A percentile compares a stretch with the other conserved stretches of the same genome.
Conservation (phyloP, 1,284 basidiomycete genomes). For the Fomes fomentarius region DNA sequence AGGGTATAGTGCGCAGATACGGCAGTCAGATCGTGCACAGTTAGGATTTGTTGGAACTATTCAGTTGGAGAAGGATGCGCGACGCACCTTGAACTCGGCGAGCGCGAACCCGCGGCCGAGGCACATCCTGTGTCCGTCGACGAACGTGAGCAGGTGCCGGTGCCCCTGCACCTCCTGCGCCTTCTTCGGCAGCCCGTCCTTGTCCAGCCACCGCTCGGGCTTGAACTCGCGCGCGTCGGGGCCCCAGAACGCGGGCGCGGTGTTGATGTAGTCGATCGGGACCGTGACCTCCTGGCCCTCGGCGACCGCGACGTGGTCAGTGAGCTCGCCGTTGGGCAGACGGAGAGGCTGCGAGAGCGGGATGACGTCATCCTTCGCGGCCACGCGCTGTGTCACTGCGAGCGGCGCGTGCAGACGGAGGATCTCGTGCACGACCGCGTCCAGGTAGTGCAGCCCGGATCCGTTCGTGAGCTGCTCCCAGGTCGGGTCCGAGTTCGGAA, state of each 20-base stretch:
- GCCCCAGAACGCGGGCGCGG: conserved; percentile 51
- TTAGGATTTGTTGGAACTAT: too few relatives aligned
- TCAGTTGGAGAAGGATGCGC: too few relatives aligned
- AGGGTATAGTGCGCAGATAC: neutral
- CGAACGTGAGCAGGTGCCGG: conserved; percentile 44
- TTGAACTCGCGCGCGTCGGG: conserved; percentile 31
- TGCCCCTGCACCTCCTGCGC: conserved; percentile 43
- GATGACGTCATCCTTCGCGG: conserved; percentile 53
- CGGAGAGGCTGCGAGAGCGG: conserved; percentile 48
- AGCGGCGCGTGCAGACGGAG: conserved; percentile 30
- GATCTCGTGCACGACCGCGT: conserved; percentile 37
- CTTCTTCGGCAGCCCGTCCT: conserved; percentile 25
- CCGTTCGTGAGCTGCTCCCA: conserved; percentile 37
- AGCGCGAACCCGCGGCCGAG: conserved; percentile 46
- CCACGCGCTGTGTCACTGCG: conserved; percentile 23
- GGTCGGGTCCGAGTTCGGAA: conserved; percentile 33
- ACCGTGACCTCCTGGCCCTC: conserved; percentile 48
- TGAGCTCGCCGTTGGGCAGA: conserved; percentile 39
- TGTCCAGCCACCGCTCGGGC: conserved; percentile 31
- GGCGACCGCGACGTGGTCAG: conserved; percentile 43
- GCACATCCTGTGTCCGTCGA: conserved; percentile 44
- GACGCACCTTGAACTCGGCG: conserved; percentile 49
- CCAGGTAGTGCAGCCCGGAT: conserved; percentile 36
- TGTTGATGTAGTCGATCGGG: conserved; percentile 48
- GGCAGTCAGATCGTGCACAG: too few relatives aligned